Base-by-base conservation (phyloP, 768 basidiomycete genomes). In the Candolleomyces aberdarensis region DNA sequence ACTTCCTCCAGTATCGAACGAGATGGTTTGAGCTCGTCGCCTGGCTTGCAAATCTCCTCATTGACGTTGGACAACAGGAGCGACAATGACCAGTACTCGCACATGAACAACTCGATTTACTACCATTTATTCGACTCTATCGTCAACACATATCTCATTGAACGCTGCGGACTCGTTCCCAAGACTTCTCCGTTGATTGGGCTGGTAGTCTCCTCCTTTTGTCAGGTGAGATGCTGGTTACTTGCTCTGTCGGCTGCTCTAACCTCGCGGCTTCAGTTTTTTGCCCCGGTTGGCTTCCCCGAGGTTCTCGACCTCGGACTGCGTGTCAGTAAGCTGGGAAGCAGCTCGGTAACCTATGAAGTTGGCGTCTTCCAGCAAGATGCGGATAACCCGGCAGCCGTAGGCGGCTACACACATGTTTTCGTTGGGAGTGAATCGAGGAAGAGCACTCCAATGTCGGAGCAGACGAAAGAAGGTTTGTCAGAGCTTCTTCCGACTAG, bases 21-120 rank as follows among this genome's bases (percentile, higher is more conserved):
- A 82, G 89, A 72, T 92, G 89, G 89, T 89, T 63, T 39, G 20
- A 14, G 31, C 14, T 39, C 31, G 29, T 50, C 36, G 36, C 6
- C 36, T 36, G 8, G 36, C 36, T 36, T 36, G 36, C 36, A 36
- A 5, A 2, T 36, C 36, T 36, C 36, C 8, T 36, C 36, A 11
- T 36, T 36, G 36, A 36, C 36, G 36, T 2, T 36, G 36, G 3
- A 36, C 11, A 11, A n/a, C 63, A 93, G 91, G 91, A 89, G 83
- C 65, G 91, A 93, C 78, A 93, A 92, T 66, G 91, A 93, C 76
- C 90, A 92, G 66, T 93, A 93, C 68, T 80, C 83, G 13, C 91
- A 93, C 62, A 76, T 92, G 67, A 92, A 93, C 74, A 94, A 93
- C 71, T 80, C 88, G 0, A 75, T 91, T 15, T 94, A 92, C 72